phyloP scores from a whole-genome alignment of 306 rosid genomes.

The Inga leiocalycina region DNA sequence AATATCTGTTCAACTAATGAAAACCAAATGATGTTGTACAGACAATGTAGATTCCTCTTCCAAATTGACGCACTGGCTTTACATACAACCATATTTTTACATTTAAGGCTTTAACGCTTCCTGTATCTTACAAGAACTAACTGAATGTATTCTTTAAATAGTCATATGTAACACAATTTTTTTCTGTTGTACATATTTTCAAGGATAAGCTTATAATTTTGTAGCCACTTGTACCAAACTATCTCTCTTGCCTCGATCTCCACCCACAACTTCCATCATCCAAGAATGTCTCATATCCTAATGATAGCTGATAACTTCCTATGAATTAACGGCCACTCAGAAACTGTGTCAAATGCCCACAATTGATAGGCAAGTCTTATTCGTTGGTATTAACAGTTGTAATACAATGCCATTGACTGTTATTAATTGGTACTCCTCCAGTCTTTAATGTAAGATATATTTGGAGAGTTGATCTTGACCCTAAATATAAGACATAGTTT shows the following conservation, averaged over 20 bases:
- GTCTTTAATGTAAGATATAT: too few relatives aligned
- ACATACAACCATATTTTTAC: background rate
- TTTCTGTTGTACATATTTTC: slow-evolving; percentile 6
- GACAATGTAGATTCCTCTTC: background rate
- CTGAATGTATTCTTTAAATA: background rate
- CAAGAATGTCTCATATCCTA: background rate
- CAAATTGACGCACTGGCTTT: background rate
- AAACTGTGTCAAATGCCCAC: background rate
- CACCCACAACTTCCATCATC: background rate
- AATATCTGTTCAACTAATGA: slow-evolving; percentile 11
- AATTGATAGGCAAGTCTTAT: background rate
- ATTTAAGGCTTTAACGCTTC: slow-evolving; percentile 21
- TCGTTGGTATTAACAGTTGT: background rate
- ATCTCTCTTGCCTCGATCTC: background rate
- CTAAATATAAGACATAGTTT: too few relatives aligned
- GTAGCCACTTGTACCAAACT: background rate
- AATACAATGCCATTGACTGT: background rate
- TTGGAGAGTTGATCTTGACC: too few relatives aligned
- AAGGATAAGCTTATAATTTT: background rate
- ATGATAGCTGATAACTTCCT: background rate
- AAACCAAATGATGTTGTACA: slow-evolving; percentile 8
- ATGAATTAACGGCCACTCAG: slow-evolving; percentile 2
- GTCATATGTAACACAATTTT: background rate
- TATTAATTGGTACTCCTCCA: too few relatives aligned
- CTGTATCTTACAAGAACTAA: background rate